Evolutionary conservation across 225 moss, liverwort and hornwort genomes (phyloP), one percentile per base, ranked within the genome.

Genomic region (Sphagnum contortum): DNA sequence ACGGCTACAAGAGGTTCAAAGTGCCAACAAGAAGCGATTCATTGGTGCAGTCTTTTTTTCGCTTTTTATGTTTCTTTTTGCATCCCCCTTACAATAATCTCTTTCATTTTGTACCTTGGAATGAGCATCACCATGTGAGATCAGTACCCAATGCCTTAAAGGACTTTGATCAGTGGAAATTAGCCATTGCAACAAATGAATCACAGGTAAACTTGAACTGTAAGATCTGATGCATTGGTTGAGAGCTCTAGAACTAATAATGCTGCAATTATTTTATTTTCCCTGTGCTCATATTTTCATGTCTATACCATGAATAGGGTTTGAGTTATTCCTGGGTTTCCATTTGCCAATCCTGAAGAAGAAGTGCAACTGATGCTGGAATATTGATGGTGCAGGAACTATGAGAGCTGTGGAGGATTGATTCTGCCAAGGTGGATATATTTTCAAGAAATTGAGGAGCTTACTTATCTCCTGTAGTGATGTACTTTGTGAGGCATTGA

Each of bases 1-100:
- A 72, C 66, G 73, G 45, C 65, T 84, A 11, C 76, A 74, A 74
- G 57, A 59, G 10, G 83, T 74, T 46, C 55, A 59, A 59, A 72
- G 8, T 6, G 68, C 80, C 60, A 80, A 80, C 72, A 80, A 66
- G 58, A 84, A 70, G 64, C 79, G 83, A 7, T 84, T 67, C 64
- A 50, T 74, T 29, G 80, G 83, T 84, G 57, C 49, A 10, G 6
- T 13, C 11, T 49, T 48, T 57, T 60, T 6, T 60, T 45, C 45
- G 6, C 12, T 60, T 60, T n/a, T 60, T 13, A 45, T n/a, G 6
- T 7, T 60, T 13, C 59, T 12, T 60, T 12, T 60, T 60, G 8
- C 45, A 6, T 60, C 45, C 12, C 45, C 8, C n/a, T 45, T 60
- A 5, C 2, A 5, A 7, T 13, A 0, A 5, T 60, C 45, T 2